phyloP scores from a whole-genome alignment of 352 stramenopile species.

The Phytophthora pseudosyringae region DNA sequence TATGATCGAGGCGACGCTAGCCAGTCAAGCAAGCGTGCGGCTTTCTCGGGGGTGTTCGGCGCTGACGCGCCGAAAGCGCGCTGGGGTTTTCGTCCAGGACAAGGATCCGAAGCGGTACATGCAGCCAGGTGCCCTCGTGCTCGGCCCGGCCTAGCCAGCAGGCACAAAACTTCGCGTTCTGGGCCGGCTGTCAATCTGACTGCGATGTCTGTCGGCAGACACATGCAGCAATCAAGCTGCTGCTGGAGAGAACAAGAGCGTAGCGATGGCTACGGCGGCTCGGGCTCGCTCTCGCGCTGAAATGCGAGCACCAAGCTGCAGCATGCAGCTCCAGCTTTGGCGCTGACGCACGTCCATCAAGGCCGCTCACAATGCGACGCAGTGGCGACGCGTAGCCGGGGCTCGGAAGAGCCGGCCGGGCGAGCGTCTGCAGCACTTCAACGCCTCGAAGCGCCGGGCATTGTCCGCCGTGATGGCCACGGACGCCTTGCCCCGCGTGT shows the following conservation, averaged over 20 bases:
- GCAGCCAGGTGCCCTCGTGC: too few relatives aligned
- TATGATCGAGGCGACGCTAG: conserved; percentile 13
- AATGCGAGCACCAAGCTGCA: conserved; percentile 1
- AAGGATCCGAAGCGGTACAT: conserved; percentile 21
- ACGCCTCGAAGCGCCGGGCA: conserved; percentile 2
- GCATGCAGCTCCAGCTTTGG: neutral
- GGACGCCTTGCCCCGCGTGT: too few relatives aligned
- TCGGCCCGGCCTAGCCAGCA: conserved; percentile 14
- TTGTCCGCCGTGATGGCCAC: neutral
- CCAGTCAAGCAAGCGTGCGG: conserved; percentile 18
- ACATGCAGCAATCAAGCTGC: conserved; percentile 11
- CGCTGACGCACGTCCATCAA: conserved; percentile 30
- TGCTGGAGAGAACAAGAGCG: conserved; percentile 14
- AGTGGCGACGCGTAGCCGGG: conserved; percentile 14
- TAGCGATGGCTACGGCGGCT: conserved; percentile 32
- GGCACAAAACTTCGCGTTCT: conserved; percentile 23
- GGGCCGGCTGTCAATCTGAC: neutral
- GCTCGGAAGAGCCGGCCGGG: conserved; percentile 22
- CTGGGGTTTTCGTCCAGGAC: conserved; percentile 10
- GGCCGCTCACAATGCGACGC: conserved; percentile 34
- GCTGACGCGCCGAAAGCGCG: conserved; percentile 5
- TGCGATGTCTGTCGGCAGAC: conserved; percentile 18
- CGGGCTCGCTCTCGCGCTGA: conserved; percentile 7
- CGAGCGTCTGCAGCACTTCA: conserved; percentile 22
- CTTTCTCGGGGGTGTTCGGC: conserved; percentile 5